These are phyloP conservation scores for Trapa bicornis DNA, from an alignment of 345 rosid genomes.

Conservation along the genomic window DNA sequence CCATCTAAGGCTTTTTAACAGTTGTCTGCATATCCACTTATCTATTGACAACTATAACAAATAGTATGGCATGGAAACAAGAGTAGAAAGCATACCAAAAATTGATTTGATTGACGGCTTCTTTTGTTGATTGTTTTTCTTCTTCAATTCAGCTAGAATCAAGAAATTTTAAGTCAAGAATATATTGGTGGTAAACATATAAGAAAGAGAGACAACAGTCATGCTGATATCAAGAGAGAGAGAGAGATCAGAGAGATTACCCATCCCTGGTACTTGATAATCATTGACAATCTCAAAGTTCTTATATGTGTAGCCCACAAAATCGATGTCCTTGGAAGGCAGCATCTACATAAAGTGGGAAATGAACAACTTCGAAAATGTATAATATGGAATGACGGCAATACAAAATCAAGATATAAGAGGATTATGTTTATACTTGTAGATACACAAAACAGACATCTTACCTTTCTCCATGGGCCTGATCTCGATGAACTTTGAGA, in stretches of 20 bases:
- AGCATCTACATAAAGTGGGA: constrained; percentile 45
- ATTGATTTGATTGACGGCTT: constrained; percentile 6
- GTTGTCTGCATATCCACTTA: neutral
- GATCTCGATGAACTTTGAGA: constrained; percentile 25
- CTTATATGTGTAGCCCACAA: constrained; percentile 73
- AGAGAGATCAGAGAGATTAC: constrained; percentile 19
- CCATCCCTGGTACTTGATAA: constrained; percentile 68
- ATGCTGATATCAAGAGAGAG: neutral
- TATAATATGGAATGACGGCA: neutral
- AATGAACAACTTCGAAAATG: neutral
- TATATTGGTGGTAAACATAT: neutral
- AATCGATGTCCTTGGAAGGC: constrained; percentile 61
- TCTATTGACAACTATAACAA: neutral
- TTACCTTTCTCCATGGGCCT: constrained; percentile 58
- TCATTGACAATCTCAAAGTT: constrained; percentile 69
- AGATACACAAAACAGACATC: neutral
- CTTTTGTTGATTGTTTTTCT: constrained; percentile 7
- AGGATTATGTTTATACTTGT: neutral
- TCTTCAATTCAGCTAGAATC: constrained; percentile 9
- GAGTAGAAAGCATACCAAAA: constrained; percentile 5
- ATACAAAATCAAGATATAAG: neutral
- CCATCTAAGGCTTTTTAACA: neutral
- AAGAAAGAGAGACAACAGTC: neutral
- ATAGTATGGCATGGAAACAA: neutral
- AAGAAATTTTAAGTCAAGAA: neutral